Percentiles rank a stretch among this genome's conserved stretches.
phyloP scores from a whole-genome alignment of 495 filamentous ascomycete species.

The Terfezia boudieri region DNA sequence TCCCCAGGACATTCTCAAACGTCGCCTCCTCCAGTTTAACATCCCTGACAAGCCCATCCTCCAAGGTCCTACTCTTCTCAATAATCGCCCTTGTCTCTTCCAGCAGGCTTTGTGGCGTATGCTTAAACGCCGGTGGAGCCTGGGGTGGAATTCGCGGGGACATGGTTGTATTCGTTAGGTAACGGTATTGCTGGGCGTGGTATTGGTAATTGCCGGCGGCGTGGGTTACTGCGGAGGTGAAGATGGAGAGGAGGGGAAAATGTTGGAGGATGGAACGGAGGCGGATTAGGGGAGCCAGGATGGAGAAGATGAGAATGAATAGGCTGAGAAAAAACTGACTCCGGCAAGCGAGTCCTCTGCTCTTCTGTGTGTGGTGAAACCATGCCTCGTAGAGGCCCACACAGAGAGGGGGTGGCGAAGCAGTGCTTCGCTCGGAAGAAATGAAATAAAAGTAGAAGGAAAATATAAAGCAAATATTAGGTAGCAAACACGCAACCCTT shows the following conservation, averaged over 20 bases:
- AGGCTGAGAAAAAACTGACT: slow-evolving; percentile 9
- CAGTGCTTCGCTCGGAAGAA: too few relatives aligned
- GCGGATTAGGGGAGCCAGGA: slow-evolving; percentile 24
- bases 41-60: slow-evolving; percentile 51
- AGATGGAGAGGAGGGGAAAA: slow-evolving; percentile 20
- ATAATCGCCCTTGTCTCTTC: slow-evolving; percentile 56
- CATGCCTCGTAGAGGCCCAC: too few relatives aligned
- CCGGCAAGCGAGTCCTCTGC: too few relatives aligned
- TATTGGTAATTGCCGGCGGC: slow-evolving; percentile 22
- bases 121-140: slow-evolving; percentile 58
- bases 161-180: slow-evolving; percentile 43
- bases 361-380: too few relatives aligned
- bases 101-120: slow-evolving; percentile 53
- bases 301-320: slow-evolving; percentile 11
- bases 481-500: too few relatives aligned
- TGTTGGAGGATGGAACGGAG: slow-evolving; percentile 22
- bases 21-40: slow-evolving; percentile 41
- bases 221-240: slow-evolving; percentile 8
- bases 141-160: slow-evolving; percentile 27
- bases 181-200: slow-evolving; percentile 22
- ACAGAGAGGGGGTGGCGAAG: too few relatives aligned
- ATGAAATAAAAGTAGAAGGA: too few relatives aligned
- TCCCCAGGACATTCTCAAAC: slow-evolving; percentile 42
- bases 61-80: slow-evolving; percentile 38
- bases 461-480: too few relatives aligned